Conservation (phyloP, 192 early-diverging fungal species). For the Globomyces pollinis-pini region DNA sequence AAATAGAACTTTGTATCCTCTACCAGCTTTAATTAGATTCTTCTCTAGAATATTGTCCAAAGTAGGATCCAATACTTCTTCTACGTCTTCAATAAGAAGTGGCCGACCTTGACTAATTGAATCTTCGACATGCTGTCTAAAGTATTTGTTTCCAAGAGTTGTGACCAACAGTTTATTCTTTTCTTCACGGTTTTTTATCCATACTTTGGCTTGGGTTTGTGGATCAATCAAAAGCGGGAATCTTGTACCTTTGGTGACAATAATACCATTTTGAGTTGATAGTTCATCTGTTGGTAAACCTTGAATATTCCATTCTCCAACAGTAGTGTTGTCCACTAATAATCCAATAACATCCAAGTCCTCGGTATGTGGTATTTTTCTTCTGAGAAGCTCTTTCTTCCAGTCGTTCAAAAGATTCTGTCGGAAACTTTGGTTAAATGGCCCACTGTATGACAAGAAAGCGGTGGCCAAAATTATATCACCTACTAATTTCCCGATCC, state of each 20-base stretch:
- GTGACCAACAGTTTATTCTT: conserved; percentile 54
- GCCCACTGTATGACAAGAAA: conserved; percentile 56
- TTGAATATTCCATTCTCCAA: conserved; percentile 64
- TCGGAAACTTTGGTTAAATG: conserved; percentile 57
- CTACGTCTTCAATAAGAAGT: conserved; percentile 58
- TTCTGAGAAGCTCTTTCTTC: conserved; percentile 48
- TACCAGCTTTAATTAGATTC: conserved; percentile 55
- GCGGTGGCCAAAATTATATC: conserved; percentile 54
- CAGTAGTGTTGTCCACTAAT: conserved; percentile 51
- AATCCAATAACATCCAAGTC: conserved; percentile 53
- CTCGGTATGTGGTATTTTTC: conserved; percentile 54
- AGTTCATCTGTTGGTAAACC: conserved; percentile 59
- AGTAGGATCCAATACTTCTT: conserved; percentile 55
- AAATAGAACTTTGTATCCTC: conserved; percentile 52
- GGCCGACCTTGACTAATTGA: conserved; percentile 51
- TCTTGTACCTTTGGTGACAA: conserved; percentile 52
- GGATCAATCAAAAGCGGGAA: conserved; percentile 60
- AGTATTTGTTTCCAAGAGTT: conserved; percentile 48
- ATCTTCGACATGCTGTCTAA: conserved; percentile 56
- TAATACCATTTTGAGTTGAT: conserved; percentile 57
- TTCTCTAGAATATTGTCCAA: conserved; percentile 59
- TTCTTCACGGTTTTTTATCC: conserved; percentile 62
- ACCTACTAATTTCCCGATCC: conserved; percentile 54
- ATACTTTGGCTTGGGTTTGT: conserved; percentile 54
- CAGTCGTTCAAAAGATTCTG: conserved; percentile 39